Percentiles rank a stretch among this genome's conserved stretches.
Evolutionary conservation across 2,329 filamentous ascomycete species (phyloP).

Genomic region (Aspergillus chevalieri): DNA sequence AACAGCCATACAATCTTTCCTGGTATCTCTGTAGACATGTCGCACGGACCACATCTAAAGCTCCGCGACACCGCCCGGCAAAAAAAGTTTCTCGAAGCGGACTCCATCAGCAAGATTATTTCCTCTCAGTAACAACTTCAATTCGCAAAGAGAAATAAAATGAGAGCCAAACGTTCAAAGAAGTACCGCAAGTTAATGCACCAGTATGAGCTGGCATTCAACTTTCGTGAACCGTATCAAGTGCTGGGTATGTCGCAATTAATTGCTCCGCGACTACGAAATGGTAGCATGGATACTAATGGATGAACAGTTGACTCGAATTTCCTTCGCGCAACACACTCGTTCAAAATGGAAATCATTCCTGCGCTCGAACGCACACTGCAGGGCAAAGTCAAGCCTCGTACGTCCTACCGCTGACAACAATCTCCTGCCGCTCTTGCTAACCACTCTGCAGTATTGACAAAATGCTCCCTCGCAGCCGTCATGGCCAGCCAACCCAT

Average conservation of each 20-base stretch:
- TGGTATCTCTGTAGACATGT: not conserved
- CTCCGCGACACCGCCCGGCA: conserved; percentile 27
- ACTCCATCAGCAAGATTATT: not conserved
- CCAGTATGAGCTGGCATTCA: conserved; percentile 79
- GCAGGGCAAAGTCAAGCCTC: conserved; percentile 77
- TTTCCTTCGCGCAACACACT: conserved; percentile 72
- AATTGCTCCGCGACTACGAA: not conserved
- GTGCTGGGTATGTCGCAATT: conserved; percentile 55
- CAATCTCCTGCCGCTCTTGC: conserved; percentile 1
- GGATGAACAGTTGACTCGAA: conserved; percentile 65
- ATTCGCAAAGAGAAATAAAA: conserved; percentile 36
- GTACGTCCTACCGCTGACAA: conserved; percentile 41
- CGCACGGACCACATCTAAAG: conserved; percentile 23
- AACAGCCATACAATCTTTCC: not conserved
- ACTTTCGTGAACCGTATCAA: conserved; percentile 92
- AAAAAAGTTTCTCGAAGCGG: conserved; percentile 28
- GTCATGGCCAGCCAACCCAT: conserved; percentile 36
- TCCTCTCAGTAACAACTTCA: conserved; percentile 5
- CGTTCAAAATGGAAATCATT: conserved; percentile 85
- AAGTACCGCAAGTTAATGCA: conserved; percentile 89
- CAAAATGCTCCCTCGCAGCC: conserved; percentile 54
- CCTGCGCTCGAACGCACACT: conserved; percentile 72
- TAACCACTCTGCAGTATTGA: conserved; percentile 58
- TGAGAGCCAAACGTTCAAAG: conserved; percentile 64
- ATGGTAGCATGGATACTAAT: conserved; percentile 8